These are phyloP conservation scores for Porphyrellus cyaneotinctus DNA, from an alignment of 768 basidiomycete genomes.

Conservation along the genomic window DNA sequence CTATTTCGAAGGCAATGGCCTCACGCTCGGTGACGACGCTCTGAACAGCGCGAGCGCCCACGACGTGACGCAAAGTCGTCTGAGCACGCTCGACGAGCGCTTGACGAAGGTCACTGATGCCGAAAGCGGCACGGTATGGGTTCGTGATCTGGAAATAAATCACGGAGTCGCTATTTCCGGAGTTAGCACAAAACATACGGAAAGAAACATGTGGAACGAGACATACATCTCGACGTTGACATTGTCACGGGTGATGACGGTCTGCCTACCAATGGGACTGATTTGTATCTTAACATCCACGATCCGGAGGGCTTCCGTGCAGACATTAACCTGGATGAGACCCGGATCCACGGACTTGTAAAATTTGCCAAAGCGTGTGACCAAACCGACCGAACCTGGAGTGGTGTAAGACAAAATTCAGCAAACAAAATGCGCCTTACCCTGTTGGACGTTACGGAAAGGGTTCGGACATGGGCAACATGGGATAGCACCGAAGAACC, in stretches of 20 bases:
- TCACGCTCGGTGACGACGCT: conserved; percentile 96
- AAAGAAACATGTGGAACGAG: not conserved
- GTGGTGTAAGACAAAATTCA: conserved; percentile 16
- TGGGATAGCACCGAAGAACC: conserved; percentile 70
- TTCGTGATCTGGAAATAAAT: conserved; percentile 89
- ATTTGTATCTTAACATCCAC: conserved; percentile 98
- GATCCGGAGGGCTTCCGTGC: conserved; percentile 80
- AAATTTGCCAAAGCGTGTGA: conserved; percentile 93
- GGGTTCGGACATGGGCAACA: conserved; percentile 86
- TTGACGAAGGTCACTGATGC: conserved; percentile 84
- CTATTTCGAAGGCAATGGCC: conserved; percentile 93
- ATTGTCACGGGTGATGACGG: conserved; percentile 93
- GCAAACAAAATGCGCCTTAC: conserved; percentile 32
- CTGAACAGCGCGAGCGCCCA: conserved; percentile 93
- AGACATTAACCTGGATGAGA: conserved; percentile 88
- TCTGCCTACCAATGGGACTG: conserved; percentile 78
- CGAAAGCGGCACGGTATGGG: conserved; percentile 93
- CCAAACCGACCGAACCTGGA: conserved; percentile 77
- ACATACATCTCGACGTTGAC: conserved; percentile 88
- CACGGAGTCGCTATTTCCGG: conserved; percentile 69
- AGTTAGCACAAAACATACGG: not conserved
- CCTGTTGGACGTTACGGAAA: conserved; percentile 82
- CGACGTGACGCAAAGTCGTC: conserved; percentile 96
- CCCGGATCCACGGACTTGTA: conserved; percentile 95
- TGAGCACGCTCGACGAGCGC: conserved; percentile 83